Conservation (phyloP, 192 early-diverging fungal genomes). For the Coemansia sp. region DNA sequence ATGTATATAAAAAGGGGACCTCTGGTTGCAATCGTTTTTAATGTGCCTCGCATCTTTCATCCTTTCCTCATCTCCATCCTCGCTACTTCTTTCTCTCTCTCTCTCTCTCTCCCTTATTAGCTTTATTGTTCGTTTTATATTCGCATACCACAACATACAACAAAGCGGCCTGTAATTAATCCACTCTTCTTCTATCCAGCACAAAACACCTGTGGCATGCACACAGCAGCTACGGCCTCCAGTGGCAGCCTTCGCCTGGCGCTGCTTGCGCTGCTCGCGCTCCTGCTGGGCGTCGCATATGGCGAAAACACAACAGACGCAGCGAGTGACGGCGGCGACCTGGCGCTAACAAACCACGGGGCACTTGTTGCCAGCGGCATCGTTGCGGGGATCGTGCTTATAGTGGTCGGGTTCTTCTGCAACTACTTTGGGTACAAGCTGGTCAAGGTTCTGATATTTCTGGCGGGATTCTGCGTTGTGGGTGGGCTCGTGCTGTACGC, state of each 20-base stretch:
- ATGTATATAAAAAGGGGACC: no score
- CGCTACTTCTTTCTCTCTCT: no score
- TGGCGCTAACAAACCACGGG: conserved; percentile 39
- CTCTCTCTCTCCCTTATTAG: no score
- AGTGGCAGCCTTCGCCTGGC: conserved; percentile 4
- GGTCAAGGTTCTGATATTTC: conserved; percentile 69
- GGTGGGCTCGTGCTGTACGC: conserved; percentile 49
- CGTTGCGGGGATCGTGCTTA: conserved; percentile 63
- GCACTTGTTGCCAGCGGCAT: conserved; percentile 46
- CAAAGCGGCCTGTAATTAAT: neutral
- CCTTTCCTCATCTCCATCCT: no score
- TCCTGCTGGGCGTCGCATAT: conserved; percentile 19
- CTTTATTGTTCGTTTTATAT: no score
- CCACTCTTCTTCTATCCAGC: neutral
- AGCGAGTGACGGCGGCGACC: conserved; percentile 31
- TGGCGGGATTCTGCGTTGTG: conserved; percentile 74
- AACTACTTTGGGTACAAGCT: conserved; percentile 69
- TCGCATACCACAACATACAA: neutral
- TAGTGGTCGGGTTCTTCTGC: conserved; percentile 65
- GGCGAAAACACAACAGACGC: conserved; percentile 20
- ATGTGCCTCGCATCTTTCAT: no score
- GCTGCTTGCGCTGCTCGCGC: conserved; percentile 23
- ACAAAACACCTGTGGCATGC: neutral
- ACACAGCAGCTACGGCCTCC: conserved; percentile 4
- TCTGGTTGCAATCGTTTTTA: no score